A percentile compares a stretch with the other conserved stretches of the same genome.
Evolutionary conservation across 352 stramenopile species (phyloP).

Genomic region (Phytophthora pisi): DNA sequence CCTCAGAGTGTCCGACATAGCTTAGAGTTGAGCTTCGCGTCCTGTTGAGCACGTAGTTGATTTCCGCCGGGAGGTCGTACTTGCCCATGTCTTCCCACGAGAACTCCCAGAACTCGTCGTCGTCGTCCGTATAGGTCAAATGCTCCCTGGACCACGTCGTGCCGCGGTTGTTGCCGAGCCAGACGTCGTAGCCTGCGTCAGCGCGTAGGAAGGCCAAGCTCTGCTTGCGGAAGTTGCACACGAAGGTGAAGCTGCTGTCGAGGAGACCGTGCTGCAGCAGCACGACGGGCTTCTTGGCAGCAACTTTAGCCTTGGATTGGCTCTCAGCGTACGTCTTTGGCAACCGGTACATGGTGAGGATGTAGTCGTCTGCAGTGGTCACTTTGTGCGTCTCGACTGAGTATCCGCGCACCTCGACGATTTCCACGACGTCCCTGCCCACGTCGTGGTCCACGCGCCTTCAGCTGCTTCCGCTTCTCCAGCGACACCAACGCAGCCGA

Average conservation of each 20-base stretch:
- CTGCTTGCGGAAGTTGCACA: slow-evolving; percentile 57
- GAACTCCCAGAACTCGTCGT: slow-evolving; percentile 60
- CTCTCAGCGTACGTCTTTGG: slow-evolving; percentile 51
- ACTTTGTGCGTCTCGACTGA: slow-evolving; percentile 52
- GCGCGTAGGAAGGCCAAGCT: slow-evolving; percentile 55
- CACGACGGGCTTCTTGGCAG: slow-evolving; percentile 45
- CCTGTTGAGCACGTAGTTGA: slow-evolving; percentile 45
- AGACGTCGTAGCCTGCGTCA: slow-evolving; percentile 58
- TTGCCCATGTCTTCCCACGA: slow-evolving; percentile 62
- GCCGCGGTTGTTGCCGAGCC: slow-evolving; percentile 63
- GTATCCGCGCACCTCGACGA: slow-evolving; percentile 45
- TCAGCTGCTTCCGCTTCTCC: slow-evolving; percentile 18
- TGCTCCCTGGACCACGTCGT: slow-evolving; percentile 59
- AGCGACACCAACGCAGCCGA: neutral
- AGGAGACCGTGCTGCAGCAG: slow-evolving; percentile 60
- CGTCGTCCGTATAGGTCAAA: slow-evolving; percentile 41
- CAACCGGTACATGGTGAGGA: slow-evolving; percentile 62
- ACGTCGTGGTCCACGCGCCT: slow-evolving; percentile 34
- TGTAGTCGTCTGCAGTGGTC: slow-evolving; percentile 51
- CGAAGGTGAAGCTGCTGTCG: slow-evolving; percentile 56
- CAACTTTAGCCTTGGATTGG: slow-evolving; percentile 15
- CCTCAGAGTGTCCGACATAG: slow-evolving; percentile 56
- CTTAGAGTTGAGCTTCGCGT: slow-evolving; percentile 40
- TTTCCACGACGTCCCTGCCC: slow-evolving; percentile 33
- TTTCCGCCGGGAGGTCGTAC: slow-evolving; percentile 54